Evolutionary conservation across 2,329 filamentous ascomycete genomes (phyloP).

Genomic region (Diatrype stigma): DNA sequence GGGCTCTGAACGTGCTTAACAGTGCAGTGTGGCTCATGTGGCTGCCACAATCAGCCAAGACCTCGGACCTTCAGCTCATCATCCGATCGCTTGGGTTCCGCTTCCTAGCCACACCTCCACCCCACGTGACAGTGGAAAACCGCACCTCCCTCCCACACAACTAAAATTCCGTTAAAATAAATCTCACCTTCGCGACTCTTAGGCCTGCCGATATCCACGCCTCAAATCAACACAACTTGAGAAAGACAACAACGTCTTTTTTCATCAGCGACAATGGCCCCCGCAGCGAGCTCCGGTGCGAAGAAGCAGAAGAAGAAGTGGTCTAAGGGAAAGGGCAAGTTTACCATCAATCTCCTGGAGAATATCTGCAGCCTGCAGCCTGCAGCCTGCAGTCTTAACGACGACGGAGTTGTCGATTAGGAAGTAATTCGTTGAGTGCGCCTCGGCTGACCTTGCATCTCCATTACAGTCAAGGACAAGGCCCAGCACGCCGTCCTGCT

Average conservation of each 20-base stretch:
- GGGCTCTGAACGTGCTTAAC: too few species aligned
- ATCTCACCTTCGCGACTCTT: not conserved
- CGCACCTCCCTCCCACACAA: not conserved
- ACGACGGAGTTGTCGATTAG: not conserved
- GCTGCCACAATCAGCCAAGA: too few species aligned
- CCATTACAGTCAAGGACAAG: slow-evolving; percentile 89
- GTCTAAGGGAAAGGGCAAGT: slow-evolving; percentile 68
- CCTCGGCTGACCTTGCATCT: slow-evolving; percentile 15
- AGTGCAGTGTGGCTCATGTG: too few species aligned
- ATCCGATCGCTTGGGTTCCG: too few species aligned
- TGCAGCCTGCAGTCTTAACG: not conserved
- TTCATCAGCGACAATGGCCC: slow-evolving; percentile 34
- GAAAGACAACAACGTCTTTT: slow-evolving; percentile 30
- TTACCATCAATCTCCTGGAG: not conserved
- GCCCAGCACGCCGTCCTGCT: slow-evolving; percentile 98
- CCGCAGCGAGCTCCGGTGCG: slow-evolving; percentile 53
- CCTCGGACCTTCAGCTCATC: too few species aligned
- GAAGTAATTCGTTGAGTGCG: not conserved
- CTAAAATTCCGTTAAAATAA: not conserved
- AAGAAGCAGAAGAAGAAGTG: slow-evolving; percentile 85
- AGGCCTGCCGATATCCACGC: slow-evolving; percentile 4
- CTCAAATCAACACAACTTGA: slow-evolving; percentile 23
- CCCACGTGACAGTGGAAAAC: not conserved
- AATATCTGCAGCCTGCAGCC: not conserved
- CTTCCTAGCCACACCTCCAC: not conserved